Base-by-base conservation (phyloP, 495 filamentous ascomycete genomes). In the Penicillium atrosanguineum region DNA sequence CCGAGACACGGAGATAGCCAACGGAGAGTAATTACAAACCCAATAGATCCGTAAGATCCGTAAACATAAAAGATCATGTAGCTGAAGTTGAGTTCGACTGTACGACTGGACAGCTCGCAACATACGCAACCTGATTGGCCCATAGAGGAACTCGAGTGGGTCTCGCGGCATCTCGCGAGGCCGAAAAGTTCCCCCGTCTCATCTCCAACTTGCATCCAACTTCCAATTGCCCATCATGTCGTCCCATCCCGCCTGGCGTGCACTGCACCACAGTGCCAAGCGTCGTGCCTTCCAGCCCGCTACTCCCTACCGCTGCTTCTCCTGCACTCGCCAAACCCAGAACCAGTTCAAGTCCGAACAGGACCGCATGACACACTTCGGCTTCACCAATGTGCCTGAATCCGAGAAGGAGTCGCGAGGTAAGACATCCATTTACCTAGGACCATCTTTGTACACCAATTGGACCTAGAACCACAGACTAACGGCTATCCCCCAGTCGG, bases 351-450 rank as follows among this genome's bases (percentile, higher is more conserved):
- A 56, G 61, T 50, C 73, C 46, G 62, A 76, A 62, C 69, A 81
- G 51, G 79, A 84, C 16, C 70, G 78, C 61, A 90, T 87, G 49
- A 98, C 94, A 29, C 91, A 97, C 73, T 98, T 98, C 65, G 94
- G 94, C 28, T 98, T 91, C 69, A 84, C 90, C 65, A 92, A 89
- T 43, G 80, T 98, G 20, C 83, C 90, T 39, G 88, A 93, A 56
- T 77, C 85, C 9, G 79, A 92, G 63, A 98, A 98, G 72, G 85
- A 87, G 53, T 79, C 81, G 4, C 79, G 81, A 74, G 87, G 87
- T 87, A 73, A 57, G 66, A 15, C 53, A 29, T 15, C 41, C 18
- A 14, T n/a, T 15, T 19, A 19, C 16, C 34, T 31, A 12, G 43
- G 45, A 37, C 23, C 6, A 15, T 41, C 7, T n/a, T 21, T 36